Conservation (phyloP, 352 stramenopile species). For the Globisporangium polare region DNA sequence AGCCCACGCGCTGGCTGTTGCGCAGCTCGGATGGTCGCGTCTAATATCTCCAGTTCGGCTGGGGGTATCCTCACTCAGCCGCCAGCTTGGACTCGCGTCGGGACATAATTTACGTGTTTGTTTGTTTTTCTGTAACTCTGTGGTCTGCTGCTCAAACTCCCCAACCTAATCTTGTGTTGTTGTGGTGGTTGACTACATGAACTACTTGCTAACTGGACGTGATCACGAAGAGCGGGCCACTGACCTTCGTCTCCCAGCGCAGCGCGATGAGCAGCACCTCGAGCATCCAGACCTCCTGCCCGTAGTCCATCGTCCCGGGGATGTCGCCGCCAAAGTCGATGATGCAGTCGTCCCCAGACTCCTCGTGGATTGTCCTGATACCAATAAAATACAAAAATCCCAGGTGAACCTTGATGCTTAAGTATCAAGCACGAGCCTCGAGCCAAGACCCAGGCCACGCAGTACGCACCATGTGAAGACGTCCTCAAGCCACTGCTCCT, state of each 20-base stretch:
- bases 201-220: neutral
- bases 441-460: too few species aligned
- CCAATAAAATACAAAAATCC: neutral
- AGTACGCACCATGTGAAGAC: constrained; percentile 49
- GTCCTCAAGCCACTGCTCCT: constrained; percentile 50
- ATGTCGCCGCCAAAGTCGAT: constrained; percentile 52
- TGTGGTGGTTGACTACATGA: too few species aligned
- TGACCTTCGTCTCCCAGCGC: constrained; percentile 49
- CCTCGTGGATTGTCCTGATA: constrained; percentile 44
- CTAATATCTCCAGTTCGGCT: too few species aligned
- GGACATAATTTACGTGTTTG: too few species aligned
- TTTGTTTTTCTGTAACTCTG: too few species aligned
- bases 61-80: too few species aligned
- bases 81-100: too few species aligned
- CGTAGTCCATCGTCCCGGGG: constrained; percentile 29
- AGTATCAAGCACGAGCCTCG: neutral
- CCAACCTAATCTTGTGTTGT: too few species aligned
- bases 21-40: too few species aligned
- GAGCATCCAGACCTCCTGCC: constrained; percentile 55
- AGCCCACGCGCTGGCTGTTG: too few species aligned
- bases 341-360: constrained; percentile 22
- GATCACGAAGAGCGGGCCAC: constrained; percentile 36
- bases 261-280: constrained; percentile 59
- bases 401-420: neutral
- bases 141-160: too few species aligned